Conservation (phyloP, 495 filamentous ascomycete species). For the Echria macrotheca region DNA sequence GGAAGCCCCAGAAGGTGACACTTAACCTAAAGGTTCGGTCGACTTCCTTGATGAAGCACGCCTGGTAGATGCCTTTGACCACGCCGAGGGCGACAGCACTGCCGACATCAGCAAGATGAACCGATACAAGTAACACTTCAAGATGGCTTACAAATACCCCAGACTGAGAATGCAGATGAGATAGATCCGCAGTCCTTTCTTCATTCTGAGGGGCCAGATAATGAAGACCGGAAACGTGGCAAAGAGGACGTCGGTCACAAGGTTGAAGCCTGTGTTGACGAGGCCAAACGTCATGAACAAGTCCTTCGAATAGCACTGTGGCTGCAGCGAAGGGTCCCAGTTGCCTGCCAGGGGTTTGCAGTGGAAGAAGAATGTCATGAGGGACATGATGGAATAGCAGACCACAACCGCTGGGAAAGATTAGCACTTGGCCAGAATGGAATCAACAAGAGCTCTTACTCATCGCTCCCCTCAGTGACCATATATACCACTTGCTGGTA, state of each 20-base stretch:
- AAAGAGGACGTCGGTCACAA: not conserved
- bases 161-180: slow-evolving; percentile 6
- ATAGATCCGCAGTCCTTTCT: not conserved
- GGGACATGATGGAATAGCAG: slow-evolving; percentile 21
- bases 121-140: not conserved
- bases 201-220: slow-evolving; percentile 3
- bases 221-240: slow-evolving; percentile 3
- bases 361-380: slow-evolving; percentile 25
- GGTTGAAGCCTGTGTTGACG: slow-evolving; percentile 24
- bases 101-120: not conserved
- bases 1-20: slow-evolving; percentile 1
- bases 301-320: slow-evolving; percentile 24
- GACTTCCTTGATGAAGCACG: not conserved
- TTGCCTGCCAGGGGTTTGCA: slow-evolving; percentile 27
- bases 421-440: too few species aligned
- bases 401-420: slow-evolving; percentile 28
- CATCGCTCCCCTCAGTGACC: slow-evolving; percentile 17
- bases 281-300: slow-evolving; percentile 29
- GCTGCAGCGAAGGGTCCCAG: slow-evolving; percentile 19
- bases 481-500: slow-evolving; percentile 10
- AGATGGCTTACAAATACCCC: slow-evolving; percentile 1
- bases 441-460: slow-evolving; percentile 12
- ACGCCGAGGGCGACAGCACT: not conserved
- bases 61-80: not conserved
- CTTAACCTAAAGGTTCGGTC: not conserved